Evolutionary conservation across 371 early-diverging fungal species (phyloP), one percentile per base, ranked within the genome.

Genomic region (Mucor saturninus): DNA sequence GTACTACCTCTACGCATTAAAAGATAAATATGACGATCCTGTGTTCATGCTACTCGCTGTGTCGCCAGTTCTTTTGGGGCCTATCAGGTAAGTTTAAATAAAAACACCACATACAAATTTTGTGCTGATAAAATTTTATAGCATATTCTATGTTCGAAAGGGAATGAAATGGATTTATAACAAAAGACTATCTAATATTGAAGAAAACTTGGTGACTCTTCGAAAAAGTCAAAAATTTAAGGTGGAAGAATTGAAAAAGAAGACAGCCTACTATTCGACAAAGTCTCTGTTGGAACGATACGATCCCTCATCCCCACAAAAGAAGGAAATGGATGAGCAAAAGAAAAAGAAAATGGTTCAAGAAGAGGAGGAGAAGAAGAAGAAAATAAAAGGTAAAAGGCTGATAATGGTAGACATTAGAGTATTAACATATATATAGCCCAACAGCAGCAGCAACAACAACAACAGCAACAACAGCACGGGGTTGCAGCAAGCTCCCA

Each of bases 251-350:
- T 67, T 94, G 59, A 97, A 95, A 72, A 91, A 91, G 59, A 94
- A 93, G 63, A 90, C 91, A 1, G 83, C 89, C 1, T 97, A 90
- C 64, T 91, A 93, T 64, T 78, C 88, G n/a, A 96, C 97, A 15
- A 91, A 93, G 68, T 91, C 82, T 28, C 75, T 98, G 30, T 73
- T 98, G 31, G 96, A 98, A 69, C 84, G 93, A 43, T 97, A 93
- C 75, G 95, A 94, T 50, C 52, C 62, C 21, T 49, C 52, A 11
- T 46, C 49, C 26, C 50, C 49, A 43, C 49, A 62, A 43, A 68
- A 68, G 43, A 68, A 64, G 32, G 56, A 56, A 31, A 15, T 56
- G 15, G 56, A 56, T 48, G 58, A 48, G 30, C 42, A 30, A 59
- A 59, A 8, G 6, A 43, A n/a, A 43, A 54, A 11, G 15, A 28